Base-by-base conservation (phyloP, 2,329 filamentous ascomycete genomes). In the Thielaviopsis cerberus region DNA sequence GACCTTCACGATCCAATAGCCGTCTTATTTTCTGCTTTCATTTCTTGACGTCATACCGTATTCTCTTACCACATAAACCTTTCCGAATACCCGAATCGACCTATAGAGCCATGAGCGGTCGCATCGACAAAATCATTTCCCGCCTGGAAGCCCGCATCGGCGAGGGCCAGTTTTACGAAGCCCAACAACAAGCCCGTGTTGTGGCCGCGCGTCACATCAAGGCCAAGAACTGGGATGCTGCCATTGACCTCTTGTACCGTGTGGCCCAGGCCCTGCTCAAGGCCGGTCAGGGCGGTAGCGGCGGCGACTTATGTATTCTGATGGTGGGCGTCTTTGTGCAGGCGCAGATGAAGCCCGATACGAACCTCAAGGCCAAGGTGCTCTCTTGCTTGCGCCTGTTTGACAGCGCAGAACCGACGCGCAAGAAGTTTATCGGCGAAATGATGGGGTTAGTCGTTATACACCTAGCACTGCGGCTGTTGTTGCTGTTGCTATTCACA, bases 161-260 rank as follows among this genome's bases (percentile, higher is more conserved):
- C 64, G 88, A 94, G 71, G 91, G 90, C 66, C 85, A 92, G 69
- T 96, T 82, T 77, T 98, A 98, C 75, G 92, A 98, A 78, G 92
- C 92, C 60, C 91, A 97, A 73, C 92, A 98, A 72, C 92, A 98
- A 75, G 88, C 95, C 64, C 88, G 92, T 62, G 90, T 96, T 57
- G 91, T 96, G 64, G 90, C 90, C 61, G 85, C 88, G 45, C 89
- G 94, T 59, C 94, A 98, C 73, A 82, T 91, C 69, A 97, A 97
- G 74, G 78, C 85, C 51, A 75, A 80, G 62, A 91, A 91, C 77
- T 96, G 86, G 79, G 70, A 77, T 64, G 85, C 88, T 13, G 92
- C 94, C 53, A 84, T 89, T 68, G 87, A 95, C 64, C 85, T 97
- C 63, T 79, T 98, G 63, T 84, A 80, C 69, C 85, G 80, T 63